Percentiles rank a stretch among this genome's conserved stretches.
Conservation (phyloP, 257 asterid species). For the Penstemon eatonii region DNA sequence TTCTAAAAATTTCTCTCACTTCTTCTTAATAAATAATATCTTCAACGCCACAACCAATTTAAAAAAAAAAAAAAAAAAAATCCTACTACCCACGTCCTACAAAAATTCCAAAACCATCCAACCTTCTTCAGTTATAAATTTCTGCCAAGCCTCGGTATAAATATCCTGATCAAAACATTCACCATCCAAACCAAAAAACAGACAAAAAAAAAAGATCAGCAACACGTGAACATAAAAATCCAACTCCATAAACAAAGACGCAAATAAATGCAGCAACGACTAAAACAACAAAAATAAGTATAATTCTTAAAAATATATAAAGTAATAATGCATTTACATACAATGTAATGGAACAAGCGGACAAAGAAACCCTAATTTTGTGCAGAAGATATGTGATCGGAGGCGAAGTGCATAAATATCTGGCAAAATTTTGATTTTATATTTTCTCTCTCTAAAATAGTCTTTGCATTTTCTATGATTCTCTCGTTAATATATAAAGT, state of each 20-base stretch:
- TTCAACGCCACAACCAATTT: conserved; percentile 24
- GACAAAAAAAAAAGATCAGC: conserved; percentile 5
- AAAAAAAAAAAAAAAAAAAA: conserved; percentile 28
- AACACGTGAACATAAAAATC: conserved; percentile 16
- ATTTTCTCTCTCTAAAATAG: conserved; percentile 33
- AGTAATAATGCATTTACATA: conserved; percentile 24
- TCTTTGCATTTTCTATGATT: conserved; percentile 24
- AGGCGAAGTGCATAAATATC: conserved; percentile 32
- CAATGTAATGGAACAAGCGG: conserved; percentile 31
- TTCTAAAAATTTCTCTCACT: conserved; percentile 23
- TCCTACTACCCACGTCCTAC: conserved; percentile 35
- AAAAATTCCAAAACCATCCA: conserved; percentile 40
- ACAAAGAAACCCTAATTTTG: conserved; percentile 42
- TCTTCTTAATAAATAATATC: conserved; percentile 29
- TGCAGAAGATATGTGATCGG: conserved; percentile 42
- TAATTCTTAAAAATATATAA: conserved; percentile 2
- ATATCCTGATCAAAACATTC: not conserved
- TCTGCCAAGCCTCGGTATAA: conserved; percentile 11
- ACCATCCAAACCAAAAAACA: not conserved
- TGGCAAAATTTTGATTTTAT: conserved; percentile 27
- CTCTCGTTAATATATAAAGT: conserved; percentile 27
- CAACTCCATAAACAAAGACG: conserved; percentile 7
- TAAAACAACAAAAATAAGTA: not conserved
- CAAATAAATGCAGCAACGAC: conserved; percentile 26
- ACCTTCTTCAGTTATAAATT: conserved; percentile 25